Evolutionary conservation across 352 stramenopile genomes (phyloP).

Genomic region (Globisporangium radiosum): DNA sequence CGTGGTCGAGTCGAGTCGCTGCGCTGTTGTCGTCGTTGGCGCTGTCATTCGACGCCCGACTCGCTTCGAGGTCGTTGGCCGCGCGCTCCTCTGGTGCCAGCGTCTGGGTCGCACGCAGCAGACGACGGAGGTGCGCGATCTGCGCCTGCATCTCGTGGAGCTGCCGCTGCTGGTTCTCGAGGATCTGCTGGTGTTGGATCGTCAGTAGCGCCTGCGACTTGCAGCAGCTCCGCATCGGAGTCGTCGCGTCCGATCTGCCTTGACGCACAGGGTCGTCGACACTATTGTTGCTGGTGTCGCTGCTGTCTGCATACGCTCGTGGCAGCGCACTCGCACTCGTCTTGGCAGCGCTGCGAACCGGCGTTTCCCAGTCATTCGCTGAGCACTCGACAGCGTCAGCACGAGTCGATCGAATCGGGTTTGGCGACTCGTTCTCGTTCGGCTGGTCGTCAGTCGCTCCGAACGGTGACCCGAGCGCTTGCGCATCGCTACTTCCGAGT

Average conservation of each 20-base stretch:
- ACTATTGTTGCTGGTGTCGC: neutral
- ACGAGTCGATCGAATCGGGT: neutral
- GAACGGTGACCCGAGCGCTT: too few relatives aligned
- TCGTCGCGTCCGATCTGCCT: slow-evolving; percentile 1
- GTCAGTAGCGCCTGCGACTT: slow-evolving; percentile 59
- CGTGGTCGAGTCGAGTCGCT: neutral
- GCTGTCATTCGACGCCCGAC: neutral
- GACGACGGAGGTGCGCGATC: slow-evolving; percentile 41
- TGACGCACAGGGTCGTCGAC: neutral
- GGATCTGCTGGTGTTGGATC: slow-evolving; percentile 69
- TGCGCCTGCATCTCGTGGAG: slow-evolving; percentile 70
- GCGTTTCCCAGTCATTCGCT: neutral
- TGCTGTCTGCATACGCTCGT: neutral
- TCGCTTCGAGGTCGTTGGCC: neutral
- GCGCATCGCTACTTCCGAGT: too few relatives aligned
- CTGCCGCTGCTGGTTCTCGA: slow-evolving; percentile 69
- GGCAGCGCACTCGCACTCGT: neutral
- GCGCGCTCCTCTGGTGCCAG: slow-evolving; percentile 16
- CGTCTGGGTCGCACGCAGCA: slow-evolving; percentile 26
- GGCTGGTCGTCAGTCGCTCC: too few relatives aligned
- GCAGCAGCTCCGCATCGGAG: slow-evolving; percentile 34
- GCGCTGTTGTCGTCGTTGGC: too few relatives aligned
- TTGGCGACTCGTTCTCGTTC: neutral
- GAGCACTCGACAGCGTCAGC: neutral
- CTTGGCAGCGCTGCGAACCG: neutral